Percentiles rank a stretch among this genome's conserved stretches.
Evolutionary conservation across 192 early-diverging fungal species (phyloP).

Genomic region (Dissophora globulifera): DNA sequence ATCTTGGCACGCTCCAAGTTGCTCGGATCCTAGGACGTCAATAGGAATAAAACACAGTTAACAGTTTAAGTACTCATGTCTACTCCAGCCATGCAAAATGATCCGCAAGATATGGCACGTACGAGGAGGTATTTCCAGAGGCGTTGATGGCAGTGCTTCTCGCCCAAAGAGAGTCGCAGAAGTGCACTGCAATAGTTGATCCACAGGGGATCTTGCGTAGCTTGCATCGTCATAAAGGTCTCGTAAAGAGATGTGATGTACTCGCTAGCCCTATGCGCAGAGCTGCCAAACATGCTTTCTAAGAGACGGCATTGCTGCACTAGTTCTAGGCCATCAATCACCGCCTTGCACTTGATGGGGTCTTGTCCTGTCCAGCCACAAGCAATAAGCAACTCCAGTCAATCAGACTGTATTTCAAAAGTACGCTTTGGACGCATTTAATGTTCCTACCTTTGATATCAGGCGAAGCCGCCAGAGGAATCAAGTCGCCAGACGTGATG

Average conservation of each 20-base stretch:
- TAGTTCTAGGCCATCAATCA: conserved; percentile 34
- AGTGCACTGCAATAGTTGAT: conserved; percentile 42
- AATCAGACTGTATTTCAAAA: too few relatives aligned
- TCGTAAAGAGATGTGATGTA: conserved; percentile 28
- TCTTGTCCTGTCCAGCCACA: conserved; percentile 33
- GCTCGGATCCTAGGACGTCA: conserved; percentile 25
- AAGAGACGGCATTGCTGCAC: conserved; percentile 13
- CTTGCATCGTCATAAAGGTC: conserved; percentile 31
- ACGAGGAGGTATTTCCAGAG: conserved; percentile 35
- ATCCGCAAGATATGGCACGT: background rate
- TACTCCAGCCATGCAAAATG: too few relatives aligned
- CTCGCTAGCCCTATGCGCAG: conserved; percentile 4
- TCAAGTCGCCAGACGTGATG: conserved; percentile 15
- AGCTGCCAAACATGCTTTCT: conserved; percentile 30
- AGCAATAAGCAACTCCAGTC: background rate
- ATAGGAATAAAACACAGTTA: background rate
- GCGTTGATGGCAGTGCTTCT: conserved; percentile 13
- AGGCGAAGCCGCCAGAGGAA: conserved; percentile 22
- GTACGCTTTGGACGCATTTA: too few relatives aligned
- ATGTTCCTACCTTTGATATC: conserved; percentile 12
- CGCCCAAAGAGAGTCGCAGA: conserved; percentile 21
- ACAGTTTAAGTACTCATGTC: background rate
- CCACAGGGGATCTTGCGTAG: conserved; percentile 42
- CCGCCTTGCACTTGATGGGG: conserved; percentile 36
- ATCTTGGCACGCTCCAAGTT: conserved; percentile 25